Evolutionary conservation across 768 basidiomycete species (phyloP), one percentile per base, ranked within the genome.

Genomic region (Phanerochaete carnosa): DNA sequence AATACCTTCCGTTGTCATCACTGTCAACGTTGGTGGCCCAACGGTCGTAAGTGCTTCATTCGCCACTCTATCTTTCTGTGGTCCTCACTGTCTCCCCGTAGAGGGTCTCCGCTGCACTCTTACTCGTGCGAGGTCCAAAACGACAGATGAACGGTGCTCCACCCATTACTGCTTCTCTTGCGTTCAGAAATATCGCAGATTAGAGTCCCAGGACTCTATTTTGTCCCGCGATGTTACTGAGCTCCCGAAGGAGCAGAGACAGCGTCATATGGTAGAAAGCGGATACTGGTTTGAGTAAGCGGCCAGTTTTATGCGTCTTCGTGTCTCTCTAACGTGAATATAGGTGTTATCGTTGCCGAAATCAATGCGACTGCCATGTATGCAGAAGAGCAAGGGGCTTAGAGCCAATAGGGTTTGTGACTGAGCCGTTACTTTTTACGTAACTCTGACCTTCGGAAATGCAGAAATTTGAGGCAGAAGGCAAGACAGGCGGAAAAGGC

Each of bases 301-400:
- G 4, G 22, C 22, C 26, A 6, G 1, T 2, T 45, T 28, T 52
- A 19, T 49, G n/a, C 43, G 51, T 55, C 39, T 57, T n/a, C 26
- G 30, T 2, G 60, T 64, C 65, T 58, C 19, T 58, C 22, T 58
- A 28, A 71, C 68, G 39, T 8, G 53, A 47, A 19, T 12, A 2
- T 63, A 92, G 89, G 69, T 92, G 90, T 64, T 88, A 88, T 3
- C 81, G 79, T 65, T 92, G 90, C 61, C 74, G 80, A 54, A 84
- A 81, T 64, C 73, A 77, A 11, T 92, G 90, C 72, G 89, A 85
- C 69, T 92, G 90, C 63, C 76, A 79, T 45, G 70, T 69, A 3
- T 92, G 90, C 72, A 80, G 84, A 59, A 89, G 86, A 71, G 75
- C 80, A 16, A 78, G 84, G 68, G 88, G 88, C 23, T 73, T 87